Evolutionary conservation across 495 filamentous ascomycete species (phyloP).

Genomic region (Hypoxylon trugodes): DNA sequence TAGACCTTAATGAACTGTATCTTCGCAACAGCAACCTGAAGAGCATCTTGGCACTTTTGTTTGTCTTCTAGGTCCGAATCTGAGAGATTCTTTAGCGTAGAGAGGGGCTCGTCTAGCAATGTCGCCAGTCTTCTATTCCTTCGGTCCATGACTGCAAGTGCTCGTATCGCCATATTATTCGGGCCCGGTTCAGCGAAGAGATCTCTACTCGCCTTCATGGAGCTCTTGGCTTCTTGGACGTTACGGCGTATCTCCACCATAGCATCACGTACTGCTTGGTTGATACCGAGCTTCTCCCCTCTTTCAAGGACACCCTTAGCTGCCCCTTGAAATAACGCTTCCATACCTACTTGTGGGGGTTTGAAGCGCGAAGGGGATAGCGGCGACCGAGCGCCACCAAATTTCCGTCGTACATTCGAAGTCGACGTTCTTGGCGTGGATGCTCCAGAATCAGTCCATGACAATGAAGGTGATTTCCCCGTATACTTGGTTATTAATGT

Average conservation of each 20-base stretch:
- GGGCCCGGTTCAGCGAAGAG: constrained; percentile 41
- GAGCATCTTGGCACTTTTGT: constrained; percentile 50
- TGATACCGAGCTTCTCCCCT: constrained; percentile 87
- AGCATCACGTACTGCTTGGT: constrained; percentile 88
- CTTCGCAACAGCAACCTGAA: constrained; percentile 74
- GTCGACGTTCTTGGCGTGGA: constrained; percentile 36
- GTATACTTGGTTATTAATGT: constrained; percentile 86
- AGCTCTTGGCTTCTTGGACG: constrained; percentile 55
- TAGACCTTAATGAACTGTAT: constrained; percentile 82
- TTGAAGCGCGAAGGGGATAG: constrained; percentile 67
- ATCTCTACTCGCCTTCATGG: constrained; percentile 40
- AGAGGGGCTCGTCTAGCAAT: constrained; percentile 75
- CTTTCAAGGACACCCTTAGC: constrained; percentile 83
- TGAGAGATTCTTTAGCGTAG: constrained; percentile 66
- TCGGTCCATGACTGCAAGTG: constrained; percentile 64
- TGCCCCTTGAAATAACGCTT: constrained; percentile 83
- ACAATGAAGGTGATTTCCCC: constrained; percentile 65
- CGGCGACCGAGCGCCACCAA: constrained; percentile 55
- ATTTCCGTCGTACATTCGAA: constrained; percentile 32
- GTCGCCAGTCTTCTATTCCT: constrained; percentile 77
- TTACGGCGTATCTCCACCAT: constrained; percentile 76
- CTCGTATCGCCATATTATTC: constrained; percentile 33
- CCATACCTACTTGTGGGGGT: constrained; percentile 70
- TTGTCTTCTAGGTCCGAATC: constrained; percentile 49
- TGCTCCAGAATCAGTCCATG: constrained; percentile 44